These are phyloP conservation scores for Heritiera fomes DNA, from an alignment of 345 rosid genomes.

Conservation along the genomic window DNA sequence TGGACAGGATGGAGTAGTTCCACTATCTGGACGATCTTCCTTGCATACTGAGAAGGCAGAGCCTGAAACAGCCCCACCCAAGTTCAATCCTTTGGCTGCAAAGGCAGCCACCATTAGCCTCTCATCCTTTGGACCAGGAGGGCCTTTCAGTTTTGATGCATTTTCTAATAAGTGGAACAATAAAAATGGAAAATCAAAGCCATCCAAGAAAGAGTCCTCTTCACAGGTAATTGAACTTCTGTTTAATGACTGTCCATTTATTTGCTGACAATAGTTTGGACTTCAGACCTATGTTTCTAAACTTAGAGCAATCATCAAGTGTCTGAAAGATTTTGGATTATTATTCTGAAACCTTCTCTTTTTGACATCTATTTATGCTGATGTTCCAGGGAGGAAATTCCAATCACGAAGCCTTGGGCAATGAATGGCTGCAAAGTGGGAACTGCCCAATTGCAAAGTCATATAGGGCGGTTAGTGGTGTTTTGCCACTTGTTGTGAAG, in stretches of 20 bases:
- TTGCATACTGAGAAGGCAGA: conserved; percentile 39
- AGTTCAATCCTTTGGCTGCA: conserved; percentile 89
- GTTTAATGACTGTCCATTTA: background rate
- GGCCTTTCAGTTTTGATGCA: conserved; percentile 80
- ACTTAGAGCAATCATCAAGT: background rate
- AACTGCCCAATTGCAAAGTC: conserved; percentile 96
- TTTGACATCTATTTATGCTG: conserved; percentile 22
- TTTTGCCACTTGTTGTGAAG: conserved; percentile 84
- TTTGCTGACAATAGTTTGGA: background rate
- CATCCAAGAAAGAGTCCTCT: conserved; percentile 66
- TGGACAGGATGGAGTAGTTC: conserved; percentile 92
- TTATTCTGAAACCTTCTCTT: background rate
- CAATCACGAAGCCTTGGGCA: conserved; percentile 69
- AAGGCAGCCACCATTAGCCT: conserved; percentile 94
- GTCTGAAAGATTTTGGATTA: background rate
- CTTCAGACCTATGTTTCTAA: background rate
- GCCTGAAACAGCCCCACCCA: conserved; percentile 37
- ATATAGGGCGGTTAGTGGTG: conserved; percentile 71
- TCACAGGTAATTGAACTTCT: conserved; percentile 50
- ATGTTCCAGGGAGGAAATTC: conserved; percentile 63
- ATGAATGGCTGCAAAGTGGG: conserved; percentile 86
- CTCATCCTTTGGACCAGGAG: conserved; percentile 86
- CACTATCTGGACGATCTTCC: conserved; percentile 61
- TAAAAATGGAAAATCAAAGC: conserved; percentile 51
- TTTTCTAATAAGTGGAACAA: conserved; percentile 69